Evolutionary conservation across 805 yeast genomes (phyloP).

Genomic region (Jamesozyma jinghongensis): DNA sequence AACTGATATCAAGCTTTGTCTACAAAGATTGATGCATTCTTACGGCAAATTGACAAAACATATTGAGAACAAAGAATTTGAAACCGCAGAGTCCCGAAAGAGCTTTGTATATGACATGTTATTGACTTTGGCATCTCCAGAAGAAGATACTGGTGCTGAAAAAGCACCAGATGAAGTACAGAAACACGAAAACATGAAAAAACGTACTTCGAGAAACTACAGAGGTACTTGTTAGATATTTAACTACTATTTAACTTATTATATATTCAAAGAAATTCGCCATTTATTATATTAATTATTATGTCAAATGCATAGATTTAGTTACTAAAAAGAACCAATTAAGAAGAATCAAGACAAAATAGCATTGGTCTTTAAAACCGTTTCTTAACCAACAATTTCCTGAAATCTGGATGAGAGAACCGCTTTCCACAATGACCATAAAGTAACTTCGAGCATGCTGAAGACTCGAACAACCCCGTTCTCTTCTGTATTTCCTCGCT

Average conservation of each 20-base stretch:
- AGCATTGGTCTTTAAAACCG: too few relatives aligned
- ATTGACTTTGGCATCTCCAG: slow-evolving; percentile 19
- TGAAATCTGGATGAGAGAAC: slow-evolving; percentile 9
- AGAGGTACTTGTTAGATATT: slow-evolving; percentile 23
- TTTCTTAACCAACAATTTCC: slow-evolving; percentile 5
- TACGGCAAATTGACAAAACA: slow-evolving; percentile 10
- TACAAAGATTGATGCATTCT: slow-evolving; percentile 14
- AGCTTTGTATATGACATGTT: slow-evolving; percentile 18
- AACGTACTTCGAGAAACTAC: slow-evolving; percentile 19
- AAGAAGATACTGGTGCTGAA: slow-evolving; percentile 4
- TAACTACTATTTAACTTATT: too few relatives aligned
- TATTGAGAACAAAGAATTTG: slow-evolving; percentile 1
- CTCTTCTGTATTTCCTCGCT: neutral
- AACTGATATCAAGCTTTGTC: slow-evolving; percentile 16
- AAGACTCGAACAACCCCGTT: too few relatives aligned
- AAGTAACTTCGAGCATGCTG: too few relatives aligned
- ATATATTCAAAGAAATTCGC: too few relatives aligned
- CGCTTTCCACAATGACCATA: slow-evolving; percentile 3
- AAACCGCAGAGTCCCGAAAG: slow-evolving; percentile 8
- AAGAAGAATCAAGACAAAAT: too few relatives aligned
- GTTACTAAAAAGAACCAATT: too few relatives aligned
- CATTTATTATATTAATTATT: neutral
- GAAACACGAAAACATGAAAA: slow-evolving; percentile 5
- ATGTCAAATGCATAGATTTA: too few relatives aligned
- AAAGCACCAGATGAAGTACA: slow-evolving; percentile 5